Evolutionary conservation across 2,329 filamentous ascomycete genomes (phyloP).

Genomic region (Pseudovirgaria hyperparasitica): DNA sequence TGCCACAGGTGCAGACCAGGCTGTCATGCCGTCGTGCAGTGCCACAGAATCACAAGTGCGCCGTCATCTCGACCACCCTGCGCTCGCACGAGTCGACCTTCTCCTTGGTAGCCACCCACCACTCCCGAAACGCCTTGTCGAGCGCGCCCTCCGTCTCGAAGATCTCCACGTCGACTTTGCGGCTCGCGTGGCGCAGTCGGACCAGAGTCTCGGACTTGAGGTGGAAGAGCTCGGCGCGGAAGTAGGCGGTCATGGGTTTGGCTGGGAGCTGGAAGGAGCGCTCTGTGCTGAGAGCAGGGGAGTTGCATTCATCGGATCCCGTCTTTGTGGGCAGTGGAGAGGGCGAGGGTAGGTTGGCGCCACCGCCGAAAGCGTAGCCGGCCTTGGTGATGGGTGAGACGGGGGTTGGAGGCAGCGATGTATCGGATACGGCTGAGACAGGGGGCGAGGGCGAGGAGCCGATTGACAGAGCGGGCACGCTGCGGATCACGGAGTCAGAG

Average conservation of each 20-base stretch:
- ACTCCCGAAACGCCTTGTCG: constrained; percentile 21
- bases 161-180: constrained; percentile 22
- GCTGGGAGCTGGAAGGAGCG: constrained; percentile 21
- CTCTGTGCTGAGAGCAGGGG: constrained; percentile 7
- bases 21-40: too few species aligned
- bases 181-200: constrained; percentile 28
- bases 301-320: constrained; percentile 6
- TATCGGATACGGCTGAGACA: constrained; percentile 3
- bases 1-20: too few species aligned
- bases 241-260: constrained; percentile 21
- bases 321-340: neutral
- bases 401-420: constrained; percentile 12
- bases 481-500: too few species aligned
- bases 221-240: constrained; percentile 22
- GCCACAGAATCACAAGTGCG: too few species aligned
- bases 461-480: too few species aligned
- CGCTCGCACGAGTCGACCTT: constrained; percentile 20
- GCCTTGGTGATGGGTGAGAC: constrained; percentile 19
- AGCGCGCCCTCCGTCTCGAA: constrained; percentile 15
- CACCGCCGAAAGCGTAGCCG: constrained; percentile 4
- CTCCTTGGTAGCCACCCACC: constrained; percentile 25
- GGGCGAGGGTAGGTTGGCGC: neutral
- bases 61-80: constrained; percentile 6
- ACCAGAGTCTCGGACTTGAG: constrained; percentile 27
- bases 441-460: constrained; percentile 2